Evolutionary conservation across 208 protist species (phyloP), one percentile per base, ranked within the genome.

Genomic region (Trypanosoma lewisi): DNA sequence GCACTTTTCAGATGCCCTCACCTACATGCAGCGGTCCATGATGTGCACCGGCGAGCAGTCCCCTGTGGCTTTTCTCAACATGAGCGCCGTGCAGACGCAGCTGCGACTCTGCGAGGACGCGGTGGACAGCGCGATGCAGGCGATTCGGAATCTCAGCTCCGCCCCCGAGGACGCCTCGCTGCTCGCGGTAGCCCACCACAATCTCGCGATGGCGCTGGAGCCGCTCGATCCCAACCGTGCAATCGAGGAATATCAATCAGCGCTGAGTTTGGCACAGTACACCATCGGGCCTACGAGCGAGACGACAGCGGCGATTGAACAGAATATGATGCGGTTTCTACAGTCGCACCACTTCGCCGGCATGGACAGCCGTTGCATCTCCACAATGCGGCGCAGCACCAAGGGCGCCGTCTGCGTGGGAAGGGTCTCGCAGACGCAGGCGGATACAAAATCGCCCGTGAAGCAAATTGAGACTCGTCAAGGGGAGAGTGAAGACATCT

Each of bases 161-260:
- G 72, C 75, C n/a, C 83, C 82, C 0, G 87, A 96, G 59, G 84
- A 91, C 63, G 73, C 81, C 1, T 88, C 85, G 11, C 67, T 96
- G 56, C 80, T 96, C 45, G 86, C 81, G 31, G 83, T 94, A 17
- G 91, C 91, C 9, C 85, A 95, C 55, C 91, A 96, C 75, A 96
- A 96, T 63, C 79, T 95, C 36, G 91, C 88, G 61, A 94, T 95
- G 89, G 87, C 91, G 8, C 77, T 95, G 6, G 88, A 96, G 71
- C 76, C 77, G 9, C 65, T 92, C 14, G 83, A 93, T 59, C 55
- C 77, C 25, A 39, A 51, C 12, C 80, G 80, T 17, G 82, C 80
- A 42, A 37, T 89, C n/a, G 75, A 89, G 67, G 82, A 87, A 70
- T 95, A 95, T 62, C 73, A 63, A n/a, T 63, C 58, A n/a, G 83